Conservation (phyloP, 164 flowering plant species). For the Kingdonia uniflora region DNA sequence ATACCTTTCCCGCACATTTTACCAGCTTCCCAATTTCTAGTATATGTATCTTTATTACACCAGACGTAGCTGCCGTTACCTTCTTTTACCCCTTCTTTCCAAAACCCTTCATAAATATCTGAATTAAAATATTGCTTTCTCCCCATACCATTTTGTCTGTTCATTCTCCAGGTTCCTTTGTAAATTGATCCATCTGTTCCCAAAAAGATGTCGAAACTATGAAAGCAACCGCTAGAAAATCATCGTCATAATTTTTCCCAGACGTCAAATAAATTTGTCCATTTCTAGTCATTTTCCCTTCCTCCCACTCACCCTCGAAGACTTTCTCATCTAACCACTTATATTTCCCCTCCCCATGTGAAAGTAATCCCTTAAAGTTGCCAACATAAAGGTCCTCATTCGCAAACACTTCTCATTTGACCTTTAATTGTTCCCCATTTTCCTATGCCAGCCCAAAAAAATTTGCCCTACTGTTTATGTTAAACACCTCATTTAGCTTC, state of each 20-base stretch:
- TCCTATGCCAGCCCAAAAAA: too few species aligned
- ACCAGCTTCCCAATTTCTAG: conserved; percentile 79
- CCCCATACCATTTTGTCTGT: conserved; percentile 69
- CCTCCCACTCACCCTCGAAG: conserved; percentile 86
- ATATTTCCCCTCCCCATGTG: conserved; percentile 77
- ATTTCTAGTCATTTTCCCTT: conserved; percentile 70
- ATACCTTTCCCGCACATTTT: conserved; percentile 81
- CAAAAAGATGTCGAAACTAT: conserved; percentile 52
- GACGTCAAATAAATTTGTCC: conserved; percentile 64
- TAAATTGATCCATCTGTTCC: conserved; percentile 47
- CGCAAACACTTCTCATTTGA: conserved; percentile 21
- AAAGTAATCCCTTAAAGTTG: conserved; percentile 35
- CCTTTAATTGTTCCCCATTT: not conserved
- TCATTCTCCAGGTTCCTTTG: conserved; percentile 75
- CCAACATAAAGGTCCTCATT: conserved; percentile 78
- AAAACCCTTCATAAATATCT: conserved; percentile 80
- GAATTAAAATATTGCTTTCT: conserved; percentile 47
- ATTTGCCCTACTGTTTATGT: too few species aligned
- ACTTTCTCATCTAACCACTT: conserved; percentile 67
- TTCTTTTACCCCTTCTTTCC: conserved; percentile 79
- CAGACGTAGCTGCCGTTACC: conserved; percentile 76
- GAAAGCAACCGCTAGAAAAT: conserved; percentile 67
- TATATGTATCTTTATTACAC: conserved; percentile 50
- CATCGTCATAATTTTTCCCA: conserved; percentile 67
- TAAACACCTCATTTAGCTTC: too few species aligned